A percentile compares a stretch with the other conserved stretches of the same genome.
Evolutionary conservation across 2,329 filamentous ascomycete genomes (phyloP).

Genomic region (Botrytis byssoidea): DNA sequence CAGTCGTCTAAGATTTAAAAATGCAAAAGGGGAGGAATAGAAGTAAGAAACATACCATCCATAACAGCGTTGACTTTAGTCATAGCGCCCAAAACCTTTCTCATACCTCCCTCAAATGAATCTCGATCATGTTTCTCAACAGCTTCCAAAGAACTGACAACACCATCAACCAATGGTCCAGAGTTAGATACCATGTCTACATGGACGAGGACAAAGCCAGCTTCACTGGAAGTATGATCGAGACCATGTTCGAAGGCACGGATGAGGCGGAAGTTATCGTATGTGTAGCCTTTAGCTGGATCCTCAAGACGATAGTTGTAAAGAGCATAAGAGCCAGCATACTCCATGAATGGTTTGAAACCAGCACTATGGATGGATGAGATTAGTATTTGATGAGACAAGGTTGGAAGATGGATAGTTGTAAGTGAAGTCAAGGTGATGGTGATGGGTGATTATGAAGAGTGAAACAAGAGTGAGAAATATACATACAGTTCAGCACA

Average conservation of each 20-base stretch:
- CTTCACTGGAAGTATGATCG: conserved; percentile 83
- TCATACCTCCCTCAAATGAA: conserved; percentile 63
- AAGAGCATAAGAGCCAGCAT: conserved; percentile 65
- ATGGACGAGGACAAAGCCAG: conserved; percentile 93
- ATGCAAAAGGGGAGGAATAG: neutral
- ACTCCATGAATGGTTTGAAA: conserved; percentile 93
- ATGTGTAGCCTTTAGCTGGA: conserved; percentile 55
- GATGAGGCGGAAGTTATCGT: conserved; percentile 74
- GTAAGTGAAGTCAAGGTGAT: conserved; percentile 12
- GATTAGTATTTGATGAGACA: neutral
- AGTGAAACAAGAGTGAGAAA: neutral
- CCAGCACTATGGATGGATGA: conserved; percentile 49
- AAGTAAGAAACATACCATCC: conserved; percentile 56
- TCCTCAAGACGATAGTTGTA: conserved; percentile 65
- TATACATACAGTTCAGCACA: conserved; percentile 80
- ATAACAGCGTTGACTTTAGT: conserved; percentile 73
- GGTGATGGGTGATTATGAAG: neutral
- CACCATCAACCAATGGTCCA: conserved; percentile 71
- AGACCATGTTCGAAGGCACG: conserved; percentile 90
- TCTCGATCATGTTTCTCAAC: conserved; percentile 50
- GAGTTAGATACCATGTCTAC: conserved; percentile 94
- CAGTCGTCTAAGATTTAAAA: conserved; percentile 28
- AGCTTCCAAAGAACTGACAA: conserved; percentile 63
- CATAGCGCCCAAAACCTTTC: conserved; percentile 61
- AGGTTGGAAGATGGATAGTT: neutral